phyloP scores from a whole-genome alignment of 2,329 filamentous ascomycete genomes.

The Aureobasidium sp. region DNA sequence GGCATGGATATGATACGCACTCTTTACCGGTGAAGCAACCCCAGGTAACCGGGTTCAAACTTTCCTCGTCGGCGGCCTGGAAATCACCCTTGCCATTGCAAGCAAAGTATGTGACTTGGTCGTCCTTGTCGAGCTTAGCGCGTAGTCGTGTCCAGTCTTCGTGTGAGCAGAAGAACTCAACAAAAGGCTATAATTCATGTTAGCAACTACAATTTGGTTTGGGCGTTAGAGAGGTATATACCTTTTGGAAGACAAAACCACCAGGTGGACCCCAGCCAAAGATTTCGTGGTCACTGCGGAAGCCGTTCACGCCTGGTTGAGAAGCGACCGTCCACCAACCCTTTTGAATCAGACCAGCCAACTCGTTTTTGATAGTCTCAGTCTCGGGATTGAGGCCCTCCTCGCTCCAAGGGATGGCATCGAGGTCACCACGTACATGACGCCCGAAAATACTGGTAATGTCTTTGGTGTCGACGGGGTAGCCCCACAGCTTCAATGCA shows the following conservation, averaged over 20 bases:
- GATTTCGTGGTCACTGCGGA: slow-evolving; percentile 63
- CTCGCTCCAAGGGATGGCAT: slow-evolving; percentile 88
- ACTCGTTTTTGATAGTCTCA: slow-evolving; percentile 63
- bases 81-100: slow-evolving; percentile 72
- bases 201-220: neutral
- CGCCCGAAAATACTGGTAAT: slow-evolving; percentile 72
- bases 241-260: slow-evolving; percentile 94
- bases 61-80: slow-evolving; percentile 54
- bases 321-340: slow-evolving; percentile 97
- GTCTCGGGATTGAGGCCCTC: slow-evolving; percentile 80
- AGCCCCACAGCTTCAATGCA: slow-evolving; percentile 77
- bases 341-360: slow-evolving; percentile 66
- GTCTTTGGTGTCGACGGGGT: slow-evolving; percentile 60
- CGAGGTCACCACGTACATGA: slow-evolving; percentile 69
- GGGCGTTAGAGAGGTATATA: neutral
- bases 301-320: slow-evolving; percentile 85
- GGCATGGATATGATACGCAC: slow-evolving; percentile 10
- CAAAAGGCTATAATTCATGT: slow-evolving; percentile 52
- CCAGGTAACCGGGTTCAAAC: slow-evolving; percentile 93
- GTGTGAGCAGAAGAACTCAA: slow-evolving; percentile 83
- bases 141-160: slow-evolving; percentile 62
- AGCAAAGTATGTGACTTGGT: slow-evolving; percentile 78
- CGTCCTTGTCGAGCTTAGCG: slow-evolving; percentile 54
- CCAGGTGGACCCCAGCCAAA: slow-evolving; percentile 92
- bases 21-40: slow-evolving; percentile 92